These are phyloP conservation scores for Cercospora brassicicola DNA, from an alignment of 2,329 filamentous ascomycete species.

Conservation along the genomic window DNA sequence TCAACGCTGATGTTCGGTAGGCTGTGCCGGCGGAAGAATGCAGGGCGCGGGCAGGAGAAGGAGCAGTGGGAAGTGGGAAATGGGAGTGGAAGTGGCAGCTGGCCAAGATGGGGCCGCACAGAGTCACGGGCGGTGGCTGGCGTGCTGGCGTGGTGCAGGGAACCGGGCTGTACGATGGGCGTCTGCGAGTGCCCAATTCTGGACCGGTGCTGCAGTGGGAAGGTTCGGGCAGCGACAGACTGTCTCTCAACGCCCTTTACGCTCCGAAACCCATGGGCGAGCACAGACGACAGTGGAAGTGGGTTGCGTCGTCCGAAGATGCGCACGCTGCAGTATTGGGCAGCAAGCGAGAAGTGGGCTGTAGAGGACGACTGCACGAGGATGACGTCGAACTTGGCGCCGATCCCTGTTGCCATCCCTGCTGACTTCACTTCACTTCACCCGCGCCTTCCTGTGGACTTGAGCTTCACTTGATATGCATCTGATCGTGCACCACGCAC, in stretches of 20 bases:
- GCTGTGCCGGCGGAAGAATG: not conserved
- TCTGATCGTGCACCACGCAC: not conserved
- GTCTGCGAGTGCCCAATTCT: not conserved
- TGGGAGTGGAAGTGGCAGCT: not conserved
- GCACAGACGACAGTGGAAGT: not conserved
- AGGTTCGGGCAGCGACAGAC: not conserved
- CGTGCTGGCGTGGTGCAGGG: not conserved
- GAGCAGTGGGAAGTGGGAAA: not conserved
- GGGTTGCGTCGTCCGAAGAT: not conserved
- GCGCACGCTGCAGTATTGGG: not conserved
- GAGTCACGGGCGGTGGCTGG: not conserved
- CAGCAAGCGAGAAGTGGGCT: not conserved
- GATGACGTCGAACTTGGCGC: not conserved
- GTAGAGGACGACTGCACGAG: not conserved
- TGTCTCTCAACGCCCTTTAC: not conserved
- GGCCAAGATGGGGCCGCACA: not conserved
- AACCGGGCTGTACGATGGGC: not conserved
- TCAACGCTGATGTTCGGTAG: not conserved
- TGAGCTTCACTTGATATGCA: not conserved
- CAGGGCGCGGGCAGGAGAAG: not conserved
- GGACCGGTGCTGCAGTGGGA: not conserved
- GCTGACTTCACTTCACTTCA: slow-evolving; percentile 2
- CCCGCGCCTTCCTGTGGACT: not conserved
- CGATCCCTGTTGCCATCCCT: not conserved
- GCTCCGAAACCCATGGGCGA: not conserved